Conservation (phyloP, 2,329 filamentous ascomycete species). For the Byssochlamys sp. region DNA sequence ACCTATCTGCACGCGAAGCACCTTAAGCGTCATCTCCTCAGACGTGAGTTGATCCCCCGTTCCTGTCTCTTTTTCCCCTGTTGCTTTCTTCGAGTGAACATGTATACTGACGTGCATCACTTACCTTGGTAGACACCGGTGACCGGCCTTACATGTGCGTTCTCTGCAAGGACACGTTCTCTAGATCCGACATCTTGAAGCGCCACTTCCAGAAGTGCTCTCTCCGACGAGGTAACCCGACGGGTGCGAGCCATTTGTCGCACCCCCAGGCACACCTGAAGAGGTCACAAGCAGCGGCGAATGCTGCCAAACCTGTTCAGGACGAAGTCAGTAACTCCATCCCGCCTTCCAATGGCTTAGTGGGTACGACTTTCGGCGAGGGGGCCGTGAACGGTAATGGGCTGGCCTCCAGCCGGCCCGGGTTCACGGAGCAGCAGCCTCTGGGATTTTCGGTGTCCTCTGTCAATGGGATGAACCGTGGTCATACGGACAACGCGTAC, state of each 20-base stretch:
- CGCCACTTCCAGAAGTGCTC: slow-evolving; percentile 99
- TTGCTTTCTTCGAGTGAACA: slow-evolving; percentile 12
- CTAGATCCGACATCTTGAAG: slow-evolving; percentile 93
- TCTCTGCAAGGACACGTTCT: slow-evolving; percentile 95
- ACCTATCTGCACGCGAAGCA: slow-evolving; percentile 97
- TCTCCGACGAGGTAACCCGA: slow-evolving; percentile 88
- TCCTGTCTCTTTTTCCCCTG: slow-evolving; percentile 1
- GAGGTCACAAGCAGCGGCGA: slow-evolving; percentile 48
- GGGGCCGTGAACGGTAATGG: slow-evolving; percentile 34
- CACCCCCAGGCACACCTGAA: slow-evolving; percentile 84
- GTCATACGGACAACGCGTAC: slow-evolving; percentile 27
- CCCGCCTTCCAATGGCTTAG: slow-evolving; percentile 35
- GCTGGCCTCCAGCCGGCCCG: slow-evolving; percentile 29
- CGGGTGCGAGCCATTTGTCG: slow-evolving; percentile 84
- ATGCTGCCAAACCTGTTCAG: slow-evolving; percentile 33
- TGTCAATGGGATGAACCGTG: slow-evolving; percentile 34
- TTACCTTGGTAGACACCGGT: slow-evolving; percentile 63
- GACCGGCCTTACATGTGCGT: slow-evolving; percentile 98
- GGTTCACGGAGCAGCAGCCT: slow-evolving; percentile 33
- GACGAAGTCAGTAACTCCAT: slow-evolving; percentile 38
- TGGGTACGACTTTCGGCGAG: slow-evolving; percentile 34
- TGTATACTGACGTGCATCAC: slow-evolving; percentile 2
- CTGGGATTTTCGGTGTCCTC: slow-evolving; percentile 34
- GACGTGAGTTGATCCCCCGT: slow-evolving; percentile 64
- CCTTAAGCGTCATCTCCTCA: slow-evolving; percentile 84